phyloP scores from a whole-genome alignment of 768 basidiomycete species.

The Lactarius akahatsu region DNA sequence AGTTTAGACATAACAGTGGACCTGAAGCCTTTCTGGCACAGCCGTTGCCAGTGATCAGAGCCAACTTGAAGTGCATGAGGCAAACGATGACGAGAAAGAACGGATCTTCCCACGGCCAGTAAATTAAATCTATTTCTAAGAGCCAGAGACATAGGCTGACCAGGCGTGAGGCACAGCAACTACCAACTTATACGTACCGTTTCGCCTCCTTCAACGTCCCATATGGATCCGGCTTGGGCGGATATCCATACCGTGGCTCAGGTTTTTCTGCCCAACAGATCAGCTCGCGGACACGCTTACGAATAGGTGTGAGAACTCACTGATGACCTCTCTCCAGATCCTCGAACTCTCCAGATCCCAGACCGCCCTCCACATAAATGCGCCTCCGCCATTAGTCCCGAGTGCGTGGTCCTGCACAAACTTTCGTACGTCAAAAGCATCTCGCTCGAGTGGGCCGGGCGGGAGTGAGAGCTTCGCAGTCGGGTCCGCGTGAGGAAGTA shows the following conservation, averaged over 20 bases:
- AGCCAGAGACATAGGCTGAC: background rate
- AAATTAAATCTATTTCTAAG: constrained; percentile 2
- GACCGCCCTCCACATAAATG: constrained; percentile 79
- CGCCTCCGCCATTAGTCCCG: constrained; percentile 62
- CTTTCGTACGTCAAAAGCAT: constrained; percentile 62
- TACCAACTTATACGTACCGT: constrained; percentile 15
- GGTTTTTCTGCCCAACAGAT: constrained; percentile 37
- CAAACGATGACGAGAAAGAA: background rate
- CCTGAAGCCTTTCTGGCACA: background rate
- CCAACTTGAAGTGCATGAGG: background rate
- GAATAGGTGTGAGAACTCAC: constrained; percentile 47
- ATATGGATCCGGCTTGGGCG: constrained; percentile 56
- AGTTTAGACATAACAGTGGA: background rate
- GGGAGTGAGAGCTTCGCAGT: constrained; percentile 34
- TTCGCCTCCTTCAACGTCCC: constrained; percentile 43
- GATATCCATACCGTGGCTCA: constrained; percentile 59
- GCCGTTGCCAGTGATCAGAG: background rate
- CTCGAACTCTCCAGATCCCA: constrained; percentile 67
- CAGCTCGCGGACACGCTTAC: constrained; percentile 8
- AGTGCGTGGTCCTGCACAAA: constrained; percentile 59
- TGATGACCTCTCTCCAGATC: constrained; percentile 64
- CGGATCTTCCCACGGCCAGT: background rate
- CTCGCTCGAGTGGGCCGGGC: constrained; percentile 39
- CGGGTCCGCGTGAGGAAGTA: constrained; percentile 65
- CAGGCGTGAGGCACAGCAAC: background rate